Evolutionary conservation across 148 eudicot species (phyloP).

Genomic region (Fagopyrum tataricum): DNA sequence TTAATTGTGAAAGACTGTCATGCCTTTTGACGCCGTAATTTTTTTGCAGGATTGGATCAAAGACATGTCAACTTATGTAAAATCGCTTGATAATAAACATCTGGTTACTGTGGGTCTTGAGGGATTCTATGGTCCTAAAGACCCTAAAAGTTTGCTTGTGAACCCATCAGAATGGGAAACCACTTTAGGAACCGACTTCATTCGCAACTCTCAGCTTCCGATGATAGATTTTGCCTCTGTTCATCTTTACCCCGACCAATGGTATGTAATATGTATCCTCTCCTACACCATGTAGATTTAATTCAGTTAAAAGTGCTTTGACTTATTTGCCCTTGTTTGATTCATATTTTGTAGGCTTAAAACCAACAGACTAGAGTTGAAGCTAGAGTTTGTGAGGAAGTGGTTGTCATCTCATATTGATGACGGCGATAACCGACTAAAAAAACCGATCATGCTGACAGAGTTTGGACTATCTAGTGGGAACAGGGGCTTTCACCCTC

Average conservation of each 20-base stretch:
- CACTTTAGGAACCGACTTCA: constrained; percentile 77
- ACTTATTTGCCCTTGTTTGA: background rate
- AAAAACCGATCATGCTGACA: constrained; percentile 76
- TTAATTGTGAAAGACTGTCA: background rate
- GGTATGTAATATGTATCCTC: constrained; percentile 57
- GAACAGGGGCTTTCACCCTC: constrained; percentile 49
- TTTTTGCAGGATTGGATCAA: constrained; percentile 87
- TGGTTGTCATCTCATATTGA: constrained; percentile 87
- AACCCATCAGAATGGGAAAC: constrained; percentile 82
- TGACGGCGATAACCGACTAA: constrained; percentile 69
- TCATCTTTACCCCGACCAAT: constrained; percentile 97
- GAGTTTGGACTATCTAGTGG: constrained; percentile 78
- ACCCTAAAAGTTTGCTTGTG: constrained; percentile 36
- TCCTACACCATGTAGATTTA: background rate
- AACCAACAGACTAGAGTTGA: constrained; percentile 45
- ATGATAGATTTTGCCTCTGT: constrained; percentile 87
- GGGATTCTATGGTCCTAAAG: constrained; percentile 88
- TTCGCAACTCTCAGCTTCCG: constrained; percentile 77
- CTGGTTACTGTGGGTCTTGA: constrained; percentile 82
- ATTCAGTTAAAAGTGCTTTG: background rate
- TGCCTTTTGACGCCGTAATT: background rate
- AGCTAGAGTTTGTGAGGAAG: constrained; percentile 58
- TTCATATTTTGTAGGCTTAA: constrained; percentile 35
- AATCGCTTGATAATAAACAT: constrained; percentile 79
- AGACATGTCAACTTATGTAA: constrained; percentile 87